A percentile compares a stretch with the other conserved stretches of the same genome.
Conservation (phyloP, 164 flowering plant genomes). For the Cinnamomum chago region DNA sequence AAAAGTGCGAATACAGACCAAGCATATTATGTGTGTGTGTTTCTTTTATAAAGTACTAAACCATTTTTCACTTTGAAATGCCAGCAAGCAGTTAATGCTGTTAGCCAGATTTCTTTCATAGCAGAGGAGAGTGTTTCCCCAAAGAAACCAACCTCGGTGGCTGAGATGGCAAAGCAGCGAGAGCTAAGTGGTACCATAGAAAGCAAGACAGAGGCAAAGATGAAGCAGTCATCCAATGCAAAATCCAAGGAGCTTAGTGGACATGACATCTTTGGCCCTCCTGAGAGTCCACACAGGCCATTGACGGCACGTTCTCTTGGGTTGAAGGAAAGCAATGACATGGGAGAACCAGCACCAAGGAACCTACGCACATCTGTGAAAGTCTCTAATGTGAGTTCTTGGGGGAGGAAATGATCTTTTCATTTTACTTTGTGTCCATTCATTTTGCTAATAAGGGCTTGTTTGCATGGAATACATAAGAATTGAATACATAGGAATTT, state of each 20-base stretch:
- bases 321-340: slow-evolving; percentile 49
- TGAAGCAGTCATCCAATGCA: slow-evolving; percentile 72
- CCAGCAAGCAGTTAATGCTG: slow-evolving; percentile 81
- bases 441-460: not conserved
- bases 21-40: no score
- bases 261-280: slow-evolving; percentile 86
- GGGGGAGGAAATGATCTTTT: not conserved
- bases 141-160: slow-evolving; percentile 64
- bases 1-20: no score
- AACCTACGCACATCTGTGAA: slow-evolving; percentile 53
- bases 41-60: not conserved
- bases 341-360: slow-evolving; percentile 57
- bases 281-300: slow-evolving; percentile 65
- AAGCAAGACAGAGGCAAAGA: slow-evolving; percentile 52
- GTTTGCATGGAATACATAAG: not conserved
- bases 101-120: slow-evolving; percentile 89
- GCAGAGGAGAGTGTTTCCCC: slow-evolving; percentile 68
- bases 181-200: slow-evolving; percentile 89
- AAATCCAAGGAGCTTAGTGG: slow-evolving; percentile 93
- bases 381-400: slow-evolving; percentile 50
- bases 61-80: not conserved
- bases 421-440: not conserved
- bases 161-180: slow-evolving; percentile 94
- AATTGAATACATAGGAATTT: no score
- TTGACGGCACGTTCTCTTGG: slow-evolving; percentile 49